A percentile compares a stretch with the other conserved stretches of the same genome.
Evolutionary conservation across 495 filamentous ascomycete genomes (phyloP).

Genomic region (Penicillium subrubescens): DNA sequence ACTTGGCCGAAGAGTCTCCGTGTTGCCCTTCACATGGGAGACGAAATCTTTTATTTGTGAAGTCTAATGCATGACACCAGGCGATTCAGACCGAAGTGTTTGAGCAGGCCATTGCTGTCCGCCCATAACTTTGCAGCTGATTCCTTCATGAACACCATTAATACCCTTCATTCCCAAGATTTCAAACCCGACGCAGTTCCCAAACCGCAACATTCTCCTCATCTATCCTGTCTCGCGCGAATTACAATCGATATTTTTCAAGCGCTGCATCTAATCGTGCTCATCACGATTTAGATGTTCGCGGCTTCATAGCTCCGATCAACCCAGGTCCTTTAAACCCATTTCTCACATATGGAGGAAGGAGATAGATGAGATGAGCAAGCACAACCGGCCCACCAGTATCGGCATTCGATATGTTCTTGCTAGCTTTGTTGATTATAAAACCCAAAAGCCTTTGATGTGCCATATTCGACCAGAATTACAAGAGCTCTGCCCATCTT

Average conservation of each 20-base stretch:
- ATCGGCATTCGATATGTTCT: constrained; percentile 29
- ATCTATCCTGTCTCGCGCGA: neutral
- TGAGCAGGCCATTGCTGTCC: no score
- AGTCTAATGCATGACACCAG: no score
- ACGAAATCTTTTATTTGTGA: no score
- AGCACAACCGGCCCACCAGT: constrained; percentile 31
- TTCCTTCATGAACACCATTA: neutral
- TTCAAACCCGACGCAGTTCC: neutral
- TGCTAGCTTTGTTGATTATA: constrained; percentile 21
- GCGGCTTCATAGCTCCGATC: no score
- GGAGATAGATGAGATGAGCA: constrained; percentile 29
- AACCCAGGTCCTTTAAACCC: no score
- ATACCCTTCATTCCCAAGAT: neutral
- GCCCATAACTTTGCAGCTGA: neutral
- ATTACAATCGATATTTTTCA: constrained; percentile 5
- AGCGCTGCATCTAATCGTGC: constrained; percentile 31
- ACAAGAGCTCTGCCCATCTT: no score
- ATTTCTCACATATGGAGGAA: neutral
- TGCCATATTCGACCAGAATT: no score
- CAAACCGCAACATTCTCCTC: neutral
- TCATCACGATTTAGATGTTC: constrained; percentile 22
- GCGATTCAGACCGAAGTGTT: no score
- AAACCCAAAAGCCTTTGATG: no score
- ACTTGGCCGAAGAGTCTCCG: neutral
- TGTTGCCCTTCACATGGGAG: no score